Evolutionary conservation across 176 grass and related monocot genomes (phyloP).

Genomic region (Tillandsia leiboldiana): DNA sequence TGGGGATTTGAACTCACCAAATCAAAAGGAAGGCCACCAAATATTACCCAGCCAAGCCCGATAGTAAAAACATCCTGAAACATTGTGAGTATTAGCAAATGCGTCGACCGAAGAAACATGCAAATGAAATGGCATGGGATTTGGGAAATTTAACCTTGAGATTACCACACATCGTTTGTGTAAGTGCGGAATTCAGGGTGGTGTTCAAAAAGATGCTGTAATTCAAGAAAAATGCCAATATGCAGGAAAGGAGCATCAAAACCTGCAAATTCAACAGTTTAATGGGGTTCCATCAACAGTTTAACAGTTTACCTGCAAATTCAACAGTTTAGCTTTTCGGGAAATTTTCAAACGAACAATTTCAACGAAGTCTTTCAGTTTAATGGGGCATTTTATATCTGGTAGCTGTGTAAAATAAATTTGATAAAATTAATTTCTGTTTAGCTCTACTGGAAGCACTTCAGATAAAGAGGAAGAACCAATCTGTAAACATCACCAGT

Average conservation of each 20-base stretch:
- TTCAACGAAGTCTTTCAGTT: too few relatives aligned
- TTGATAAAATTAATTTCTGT: too few relatives aligned
- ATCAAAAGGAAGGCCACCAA: constrained; percentile 95
- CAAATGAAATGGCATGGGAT: constrained; percentile 5
- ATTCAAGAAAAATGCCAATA: constrained; percentile 88
- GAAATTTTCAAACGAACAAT: too few relatives aligned
- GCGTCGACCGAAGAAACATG: constrained; percentile 1
- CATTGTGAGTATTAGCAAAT: constrained; percentile 7
- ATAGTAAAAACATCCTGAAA: constrained; percentile 85
- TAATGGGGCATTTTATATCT: too few relatives aligned
- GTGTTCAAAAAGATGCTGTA: constrained; percentile 98
- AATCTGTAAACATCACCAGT: too few relatives aligned
- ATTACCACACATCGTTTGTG: constrained; percentile 96
- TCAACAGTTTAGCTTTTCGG: too few relatives aligned
- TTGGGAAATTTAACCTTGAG: constrained; percentile 54
- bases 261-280: constrained; percentile 32
- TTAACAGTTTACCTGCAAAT: too few relatives aligned
- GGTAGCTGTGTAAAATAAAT: too few relatives aligned
- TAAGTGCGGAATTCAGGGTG: constrained; percentile 93
- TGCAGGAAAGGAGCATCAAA: constrained; percentile 87
- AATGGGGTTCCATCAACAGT: too few relatives aligned
- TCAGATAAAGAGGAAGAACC: too few relatives aligned
- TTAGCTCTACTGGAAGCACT: too few relatives aligned
- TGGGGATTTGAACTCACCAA: constrained; percentile 38
- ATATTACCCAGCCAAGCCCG: constrained; percentile 88